Evolutionary conservation across 139 green algal genomes (phyloP).

Genomic region (Trebouxia sp.): DNA sequence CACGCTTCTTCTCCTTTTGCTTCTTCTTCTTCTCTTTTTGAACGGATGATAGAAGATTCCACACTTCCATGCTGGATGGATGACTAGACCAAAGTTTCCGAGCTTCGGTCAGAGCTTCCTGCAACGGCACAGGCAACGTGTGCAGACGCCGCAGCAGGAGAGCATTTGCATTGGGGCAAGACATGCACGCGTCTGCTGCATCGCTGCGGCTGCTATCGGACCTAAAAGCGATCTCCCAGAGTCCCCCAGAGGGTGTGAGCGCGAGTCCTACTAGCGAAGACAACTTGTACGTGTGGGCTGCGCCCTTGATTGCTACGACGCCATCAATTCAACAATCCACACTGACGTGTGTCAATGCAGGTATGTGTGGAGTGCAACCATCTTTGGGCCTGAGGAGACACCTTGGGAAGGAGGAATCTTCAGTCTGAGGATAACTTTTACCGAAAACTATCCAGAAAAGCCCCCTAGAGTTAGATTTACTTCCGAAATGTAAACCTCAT

Average conservation of each 20-base stretch:
- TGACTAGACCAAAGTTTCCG: not conserved
- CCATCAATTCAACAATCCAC: constrained; percentile 33
- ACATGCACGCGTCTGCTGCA: not conserved
- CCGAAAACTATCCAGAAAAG: constrained; percentile 60
- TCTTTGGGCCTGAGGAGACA: constrained; percentile 63
- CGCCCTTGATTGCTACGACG: not conserved
- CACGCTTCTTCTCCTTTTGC: no score
- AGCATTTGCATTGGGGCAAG: not conserved
- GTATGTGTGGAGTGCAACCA: constrained; percentile 79
- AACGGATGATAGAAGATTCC: not conserved
- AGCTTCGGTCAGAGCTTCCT: not conserved
- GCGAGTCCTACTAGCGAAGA: constrained; percentile 25
- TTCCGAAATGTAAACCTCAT: constrained; percentile 55
- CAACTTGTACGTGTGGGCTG: constrained; percentile 69
- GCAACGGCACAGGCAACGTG: not conserved
- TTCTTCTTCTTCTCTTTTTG: no score
- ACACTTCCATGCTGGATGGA: not conserved
- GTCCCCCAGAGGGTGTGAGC: constrained; percentile 32
- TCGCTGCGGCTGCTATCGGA: constrained; percentile 27
- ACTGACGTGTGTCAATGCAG: no score
- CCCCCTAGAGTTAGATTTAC: constrained; percentile 90
- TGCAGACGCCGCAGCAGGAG: no score
- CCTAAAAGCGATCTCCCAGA: constrained; percentile 29
- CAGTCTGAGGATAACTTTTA: constrained; percentile 85
- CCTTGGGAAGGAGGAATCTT: constrained; percentile 78